Conservation (phyloP, 495 filamentous ascomycete species). For the Annulohypoxylon moriforme region DNA sequence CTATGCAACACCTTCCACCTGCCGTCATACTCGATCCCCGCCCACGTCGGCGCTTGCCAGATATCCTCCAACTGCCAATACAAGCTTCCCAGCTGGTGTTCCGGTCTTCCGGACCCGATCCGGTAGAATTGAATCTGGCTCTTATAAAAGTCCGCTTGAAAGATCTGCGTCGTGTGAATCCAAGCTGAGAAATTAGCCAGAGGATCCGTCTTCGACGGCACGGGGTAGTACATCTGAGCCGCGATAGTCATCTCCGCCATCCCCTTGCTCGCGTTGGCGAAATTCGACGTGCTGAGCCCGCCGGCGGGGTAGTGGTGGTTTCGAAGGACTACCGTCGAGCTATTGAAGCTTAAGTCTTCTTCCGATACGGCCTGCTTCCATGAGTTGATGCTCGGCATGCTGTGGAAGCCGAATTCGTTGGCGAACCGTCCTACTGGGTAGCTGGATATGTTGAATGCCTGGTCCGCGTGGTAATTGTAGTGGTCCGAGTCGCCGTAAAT, state of each 20-base stretch:
- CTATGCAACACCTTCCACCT: conserved; percentile 76
- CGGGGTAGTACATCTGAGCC: conserved; percentile 69
- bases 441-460: conserved; percentile 65
- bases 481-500: conserved; percentile 77
- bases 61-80: conserved; percentile 80
- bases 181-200: conserved; percentile 76
- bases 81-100: conserved; percentile 70
- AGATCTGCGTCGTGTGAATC: conserved; percentile 74
- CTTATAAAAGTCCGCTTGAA: conserved; percentile 75
- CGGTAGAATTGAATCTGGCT: conserved; percentile 74
- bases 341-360: conserved; percentile 70
- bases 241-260: conserved; percentile 74
- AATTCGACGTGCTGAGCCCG: conserved; percentile 60
- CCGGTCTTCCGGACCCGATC: conserved; percentile 67
- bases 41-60: conserved; percentile 77
- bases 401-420: conserved; percentile 75
- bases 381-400: conserved; percentile 72
- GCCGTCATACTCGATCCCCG: conserved; percentile 71
- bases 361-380: conserved; percentile 67
- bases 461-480: conserved; percentile 71
- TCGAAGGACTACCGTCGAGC: conserved; percentile 66
- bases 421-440: conserved; percentile 74
- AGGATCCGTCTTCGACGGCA: conserved; percentile 66
- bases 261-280: conserved; percentile 54
- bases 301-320: conserved; percentile 74